phyloP scores from a whole-genome alignment of 2,329 filamentous ascomycete species.

The Moelleriella libera region DNA sequence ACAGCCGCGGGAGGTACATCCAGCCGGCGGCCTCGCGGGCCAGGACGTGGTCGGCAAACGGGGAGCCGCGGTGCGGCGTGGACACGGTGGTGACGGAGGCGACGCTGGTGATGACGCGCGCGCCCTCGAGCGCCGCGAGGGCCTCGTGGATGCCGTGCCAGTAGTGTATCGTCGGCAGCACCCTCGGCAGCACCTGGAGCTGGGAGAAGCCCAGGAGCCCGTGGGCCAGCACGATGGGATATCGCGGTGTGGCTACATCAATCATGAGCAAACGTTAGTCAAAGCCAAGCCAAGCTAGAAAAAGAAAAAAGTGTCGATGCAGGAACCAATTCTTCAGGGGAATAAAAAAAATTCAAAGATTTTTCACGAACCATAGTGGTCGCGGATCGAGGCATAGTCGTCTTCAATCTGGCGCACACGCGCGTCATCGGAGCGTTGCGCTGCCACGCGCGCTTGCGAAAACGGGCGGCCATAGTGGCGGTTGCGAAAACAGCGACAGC shows the following conservation, averaged over 20 bases:
- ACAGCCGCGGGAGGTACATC: conserved; percentile 40
- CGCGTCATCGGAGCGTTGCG: conserved; percentile 1
- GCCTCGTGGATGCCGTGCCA: conserved; percentile 51
- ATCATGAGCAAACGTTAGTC: no score
- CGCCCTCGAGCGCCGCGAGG: conserved; percentile 34
- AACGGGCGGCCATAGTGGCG: no score
- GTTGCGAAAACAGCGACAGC: no score
- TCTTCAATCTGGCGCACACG: conserved; percentile 17
- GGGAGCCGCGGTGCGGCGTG: conserved; percentile 39
- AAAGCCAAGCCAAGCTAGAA: no score
- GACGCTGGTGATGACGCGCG: conserved; percentile 40
- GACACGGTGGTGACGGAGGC: conserved; percentile 39
- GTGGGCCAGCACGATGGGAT: conserved; percentile 52
- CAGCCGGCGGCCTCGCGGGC: conserved; percentile 21
- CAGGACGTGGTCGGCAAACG: conserved; percentile 40
- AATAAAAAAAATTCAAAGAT: no score
- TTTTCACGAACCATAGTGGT: conserved; percentile 25
- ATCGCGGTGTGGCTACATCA: conserved; percentile 37
- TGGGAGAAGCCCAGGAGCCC: conserved; percentile 51
- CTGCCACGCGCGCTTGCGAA: no score
- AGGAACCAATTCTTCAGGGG: no score
- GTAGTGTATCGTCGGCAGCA: conserved; percentile 44
- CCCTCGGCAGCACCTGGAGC: conserved; percentile 33
- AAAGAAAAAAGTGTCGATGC: no score
- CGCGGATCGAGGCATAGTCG: conserved; percentile 29